These are phyloP conservation scores for Fusarium sp. DNA, from an alignment of 2,329 filamentous ascomycete species.

Conservation along the genomic window DNA sequence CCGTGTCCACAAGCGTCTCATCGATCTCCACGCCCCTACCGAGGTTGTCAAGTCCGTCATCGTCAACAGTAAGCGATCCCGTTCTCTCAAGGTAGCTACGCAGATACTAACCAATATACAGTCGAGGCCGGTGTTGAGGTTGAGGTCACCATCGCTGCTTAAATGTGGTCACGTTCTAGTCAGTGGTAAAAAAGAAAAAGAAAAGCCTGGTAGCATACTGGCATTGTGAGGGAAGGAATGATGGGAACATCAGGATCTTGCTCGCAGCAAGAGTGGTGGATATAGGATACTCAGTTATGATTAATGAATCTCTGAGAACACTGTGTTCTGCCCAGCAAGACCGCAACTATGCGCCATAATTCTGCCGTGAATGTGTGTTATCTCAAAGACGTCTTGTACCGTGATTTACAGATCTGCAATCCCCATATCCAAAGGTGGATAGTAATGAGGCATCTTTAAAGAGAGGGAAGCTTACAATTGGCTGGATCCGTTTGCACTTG, in stretches of 20 bases:
- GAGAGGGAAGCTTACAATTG: background rate
- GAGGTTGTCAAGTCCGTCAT: slow-evolving; percentile 98
- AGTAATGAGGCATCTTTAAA: background rate
- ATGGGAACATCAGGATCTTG: slow-evolving; percentile 31
- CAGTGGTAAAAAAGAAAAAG: background rate
- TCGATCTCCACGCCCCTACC: slow-evolving; percentile 96
- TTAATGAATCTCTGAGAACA: slow-evolving; percentile 40
- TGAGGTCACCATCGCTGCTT: slow-evolving; percentile 88
- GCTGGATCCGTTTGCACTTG: background rate
- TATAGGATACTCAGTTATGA: slow-evolving; percentile 37
- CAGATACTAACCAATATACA: slow-evolving; percentile 26
- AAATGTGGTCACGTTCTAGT: slow-evolving; percentile 27
- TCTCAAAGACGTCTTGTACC: background rate
- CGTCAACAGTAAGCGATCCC: slow-evolving; percentile 73
- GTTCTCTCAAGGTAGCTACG: background rate
- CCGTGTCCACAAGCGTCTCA: slow-evolving; percentile 98
- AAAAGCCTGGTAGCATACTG: slow-evolving; percentile 15
- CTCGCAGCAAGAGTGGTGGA: slow-evolving; percentile 32
- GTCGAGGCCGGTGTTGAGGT: slow-evolving; percentile 92
- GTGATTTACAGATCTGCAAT: background rate
- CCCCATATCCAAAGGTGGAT: background rate
- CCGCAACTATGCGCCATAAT: background rate
- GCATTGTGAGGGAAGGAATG: slow-evolving; percentile 42
- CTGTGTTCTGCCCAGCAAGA: slow-evolving; percentile 30
- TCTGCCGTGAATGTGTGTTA: background rate